Evolutionary conservation across 805 yeast genomes (phyloP), one percentile per base, ranked within the genome.

Genomic region (Kodamaea lidongshanica): DNA sequence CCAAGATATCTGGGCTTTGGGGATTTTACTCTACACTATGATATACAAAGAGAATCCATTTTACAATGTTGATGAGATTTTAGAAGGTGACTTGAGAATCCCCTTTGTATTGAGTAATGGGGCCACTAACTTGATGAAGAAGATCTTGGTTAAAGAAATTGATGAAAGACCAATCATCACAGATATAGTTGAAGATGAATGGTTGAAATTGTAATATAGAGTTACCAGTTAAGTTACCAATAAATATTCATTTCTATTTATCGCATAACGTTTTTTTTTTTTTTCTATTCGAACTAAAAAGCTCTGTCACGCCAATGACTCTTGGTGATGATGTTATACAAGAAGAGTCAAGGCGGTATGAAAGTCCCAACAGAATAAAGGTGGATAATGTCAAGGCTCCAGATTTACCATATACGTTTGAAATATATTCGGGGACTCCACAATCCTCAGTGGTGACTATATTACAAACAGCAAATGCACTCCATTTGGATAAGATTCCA

Each of bases 1-100:
- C 3, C 98, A 92, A 54, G 98, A 92, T 57, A 79, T 88, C 2
- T 92, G 98, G 98, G 95, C 97, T 0, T 66, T 89, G 50, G 98
- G 98, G 3, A 83, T 92, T 13, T 61, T 92, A 34, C 61, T 92
- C 13, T 92, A 88, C 58, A 92, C 96, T 0, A 72, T 92, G 48
- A 68, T 89, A 5, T 92, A 81, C 65, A 85, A 88, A 50, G 97
- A 92, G 51, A 88, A 89, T 46, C 98, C 98, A 6, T 92, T 89
- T 48, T 85, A 86, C 54, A 87, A 85, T 50, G 94, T 88, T 28
- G 96, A 89, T 54, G 97, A 88, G 53, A 92, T 92, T 32, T 75
- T 88, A 74, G 95, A 86, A 42, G 95, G 94, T 1, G 88, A 80
- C 27, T 57, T 88, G 38, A 69, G 83, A 27, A 64, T 86, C 22